phyloP scores from a whole-genome alignment of 2,329 filamentous ascomycete species.

The Thyridium curvatum region DNA sequence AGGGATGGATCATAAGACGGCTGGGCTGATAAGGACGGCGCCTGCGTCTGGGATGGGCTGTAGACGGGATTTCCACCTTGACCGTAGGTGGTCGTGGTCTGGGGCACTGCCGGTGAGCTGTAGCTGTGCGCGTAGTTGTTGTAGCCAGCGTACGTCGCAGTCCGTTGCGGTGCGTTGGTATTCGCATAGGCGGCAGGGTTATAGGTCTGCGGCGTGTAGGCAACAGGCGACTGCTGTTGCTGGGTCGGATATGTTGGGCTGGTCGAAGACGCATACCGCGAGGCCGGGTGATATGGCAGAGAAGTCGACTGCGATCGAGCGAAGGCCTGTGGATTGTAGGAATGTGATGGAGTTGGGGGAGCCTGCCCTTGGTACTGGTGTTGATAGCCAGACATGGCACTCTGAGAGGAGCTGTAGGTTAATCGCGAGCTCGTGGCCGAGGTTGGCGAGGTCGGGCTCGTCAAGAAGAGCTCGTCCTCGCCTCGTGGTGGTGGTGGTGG shows the following conservation, averaged over 20 bases:
- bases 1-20: conserved; percentile 33
- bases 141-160: conserved; percentile 43
- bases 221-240: conserved; percentile 21
- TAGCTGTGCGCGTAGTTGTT: conserved; percentile 37
- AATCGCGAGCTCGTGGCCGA: conserved; percentile 14
- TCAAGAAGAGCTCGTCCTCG: conserved; percentile 61
- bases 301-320: conserved; percentile 46
- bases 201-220: conserved; percentile 47
- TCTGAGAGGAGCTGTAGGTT: conserved; percentile 31
- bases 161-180: conserved; percentile 40
- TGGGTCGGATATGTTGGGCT: conserved; percentile 24
- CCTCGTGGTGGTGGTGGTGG: conserved; percentile 11
- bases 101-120: conserved; percentile 25
- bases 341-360: conserved; percentile 37
- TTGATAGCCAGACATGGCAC: conserved; percentile 44
- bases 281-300: conserved; percentile 41
- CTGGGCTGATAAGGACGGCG: conserved; percentile 20
- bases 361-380: conserved; percentile 42
- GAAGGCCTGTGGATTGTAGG: conserved; percentile 68
- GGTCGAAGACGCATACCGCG: conserved; percentile 30
- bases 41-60: conserved; percentile 18
- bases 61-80: conserved; percentile 10
- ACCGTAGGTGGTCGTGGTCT: conserved; percentile 16
- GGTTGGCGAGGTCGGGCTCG: conserved; percentile 31
- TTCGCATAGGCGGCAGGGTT: conserved; percentile 54